Evolutionary conservation across 176 grass and related monocot species (phyloP).

Genomic region (Aegilops tauschii): DNA sequence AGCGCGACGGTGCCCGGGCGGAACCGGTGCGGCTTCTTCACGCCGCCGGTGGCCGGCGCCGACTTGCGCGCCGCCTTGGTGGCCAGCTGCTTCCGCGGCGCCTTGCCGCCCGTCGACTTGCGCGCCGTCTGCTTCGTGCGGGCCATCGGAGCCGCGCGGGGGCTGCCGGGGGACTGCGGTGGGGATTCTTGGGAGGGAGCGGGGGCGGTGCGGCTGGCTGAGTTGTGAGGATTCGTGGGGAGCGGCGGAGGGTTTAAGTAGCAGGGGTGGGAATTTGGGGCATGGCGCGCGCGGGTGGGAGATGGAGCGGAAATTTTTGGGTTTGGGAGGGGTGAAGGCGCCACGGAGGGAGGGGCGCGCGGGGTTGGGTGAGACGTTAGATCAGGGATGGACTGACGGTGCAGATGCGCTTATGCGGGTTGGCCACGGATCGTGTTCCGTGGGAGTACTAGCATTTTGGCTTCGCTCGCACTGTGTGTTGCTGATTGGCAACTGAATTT

Average conservation of each 20-base stretch:
- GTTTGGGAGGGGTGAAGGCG: not conserved
- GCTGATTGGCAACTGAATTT: too few relatives aligned
- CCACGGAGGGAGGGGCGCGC: too few relatives aligned
- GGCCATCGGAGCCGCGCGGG: conserved; percentile 35
- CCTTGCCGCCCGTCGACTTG: conserved; percentile 84
- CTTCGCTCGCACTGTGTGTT: too few relatives aligned
- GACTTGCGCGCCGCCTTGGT: conserved; percentile 93
- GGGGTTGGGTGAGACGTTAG: not conserved
- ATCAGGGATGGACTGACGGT: not conserved
- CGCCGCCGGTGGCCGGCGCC: conserved; percentile 64
- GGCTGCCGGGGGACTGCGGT: not conserved
- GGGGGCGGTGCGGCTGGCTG: not conserved
- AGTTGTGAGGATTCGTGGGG: not conserved
- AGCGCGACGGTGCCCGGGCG: conserved; percentile 63
- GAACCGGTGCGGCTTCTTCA: conserved; percentile 88
- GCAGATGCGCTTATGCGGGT: not conserved
- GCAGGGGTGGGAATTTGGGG: not conserved
- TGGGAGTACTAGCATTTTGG: not conserved
- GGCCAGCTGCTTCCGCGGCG: conserved; percentile 76
- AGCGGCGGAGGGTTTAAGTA: not conserved
- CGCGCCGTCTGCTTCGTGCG: conserved; percentile 88
- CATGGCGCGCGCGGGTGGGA: not conserved
- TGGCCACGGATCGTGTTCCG: not conserved
- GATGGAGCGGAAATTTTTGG: not conserved
- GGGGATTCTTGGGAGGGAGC: not conserved